These are phyloP conservation scores for Ilex paraguariensis DNA, from an alignment of 305 asterid species.

Conservation along the genomic window DNA sequence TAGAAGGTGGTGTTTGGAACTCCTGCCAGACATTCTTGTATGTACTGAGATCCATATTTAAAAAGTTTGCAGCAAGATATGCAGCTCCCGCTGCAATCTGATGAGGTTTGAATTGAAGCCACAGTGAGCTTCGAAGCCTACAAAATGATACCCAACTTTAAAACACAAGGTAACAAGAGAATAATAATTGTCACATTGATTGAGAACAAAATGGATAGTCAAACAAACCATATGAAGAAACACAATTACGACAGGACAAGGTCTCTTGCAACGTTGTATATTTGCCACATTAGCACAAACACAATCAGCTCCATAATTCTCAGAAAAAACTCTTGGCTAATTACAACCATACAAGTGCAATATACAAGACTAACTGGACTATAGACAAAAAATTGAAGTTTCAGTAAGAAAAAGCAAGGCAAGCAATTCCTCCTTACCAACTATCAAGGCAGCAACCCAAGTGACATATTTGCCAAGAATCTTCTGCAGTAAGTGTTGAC, in stretches of 20 bases:
- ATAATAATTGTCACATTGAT: not conserved
- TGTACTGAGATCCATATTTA: constrained; percentile 74
- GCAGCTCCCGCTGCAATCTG: constrained; percentile 99
- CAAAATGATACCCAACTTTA: constrained; percentile 27
- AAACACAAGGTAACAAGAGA: not conserved
- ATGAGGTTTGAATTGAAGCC: constrained; percentile 99
- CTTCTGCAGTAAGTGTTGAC: constrained; percentile 70
- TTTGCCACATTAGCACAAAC: constrained; percentile 4
- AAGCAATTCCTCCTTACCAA: constrained; percentile 79
- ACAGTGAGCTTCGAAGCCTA: constrained; percentile 87
- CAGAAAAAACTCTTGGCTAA: constrained; percentile 10
- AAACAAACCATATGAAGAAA: constrained; percentile 40
- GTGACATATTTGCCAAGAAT: constrained; percentile 59
- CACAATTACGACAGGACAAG: constrained; percentile 7
- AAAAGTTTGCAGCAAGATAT: constrained; percentile 79
- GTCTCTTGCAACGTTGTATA: constrained; percentile 1
- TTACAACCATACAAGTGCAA: constrained; percentile 15
- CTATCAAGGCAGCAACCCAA: constrained; percentile 76
- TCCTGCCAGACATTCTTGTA: constrained; percentile 68
- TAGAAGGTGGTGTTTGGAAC: constrained; percentile 72
- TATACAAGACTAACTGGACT: not conserved
- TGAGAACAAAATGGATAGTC: constrained; percentile 7
- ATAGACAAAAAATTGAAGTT: constrained; percentile 17
- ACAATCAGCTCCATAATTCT: constrained; percentile 8
- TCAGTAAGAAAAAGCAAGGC: constrained; percentile 41